Evolutionary conservation across 1,284 basidiomycete genomes (phyloP).

Genomic region (Inonotus obliquus): DNA sequence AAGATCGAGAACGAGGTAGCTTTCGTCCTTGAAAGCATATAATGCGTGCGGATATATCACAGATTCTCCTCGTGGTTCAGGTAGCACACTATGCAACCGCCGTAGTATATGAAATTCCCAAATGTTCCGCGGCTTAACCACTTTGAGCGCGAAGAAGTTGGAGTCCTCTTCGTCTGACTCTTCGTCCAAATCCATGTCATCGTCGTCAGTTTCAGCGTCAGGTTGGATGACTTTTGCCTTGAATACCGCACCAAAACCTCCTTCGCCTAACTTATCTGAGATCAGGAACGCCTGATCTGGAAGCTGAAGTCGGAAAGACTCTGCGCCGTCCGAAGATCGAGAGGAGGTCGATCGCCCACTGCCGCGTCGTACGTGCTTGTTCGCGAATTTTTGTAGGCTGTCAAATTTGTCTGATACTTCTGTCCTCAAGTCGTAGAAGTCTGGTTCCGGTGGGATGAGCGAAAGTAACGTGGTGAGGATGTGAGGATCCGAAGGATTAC

Average conservation of each 20-base stretch:
- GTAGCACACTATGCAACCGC: conserved; percentile 66
- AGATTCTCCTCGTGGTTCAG: conserved; percentile 50
- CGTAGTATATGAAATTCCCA: conserved; percentile 95
- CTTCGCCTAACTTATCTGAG: conserved; percentile 89
- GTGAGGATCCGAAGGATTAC: conserved; percentile 77
- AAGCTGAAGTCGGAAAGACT: conserved; percentile 39
- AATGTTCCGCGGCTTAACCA: conserved; percentile 82
- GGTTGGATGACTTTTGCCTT: conserved; percentile 63
- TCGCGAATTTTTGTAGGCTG: conserved; percentile 60
- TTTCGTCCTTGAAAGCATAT: conserved; percentile 86
- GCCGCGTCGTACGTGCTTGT: conserved; percentile 44
- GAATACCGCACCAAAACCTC: conserved; percentile 95
- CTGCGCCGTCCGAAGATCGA: conserved; percentile 35
- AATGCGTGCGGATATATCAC: conserved; percentile 73
- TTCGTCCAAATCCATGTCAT: conserved; percentile 54
- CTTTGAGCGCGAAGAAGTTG: conserved; percentile 83
- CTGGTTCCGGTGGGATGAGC: conserved; percentile 57
- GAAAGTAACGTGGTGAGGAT: conserved; percentile 66
- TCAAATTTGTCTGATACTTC: conserved; percentile 58
- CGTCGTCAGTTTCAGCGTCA: conserved; percentile 41
- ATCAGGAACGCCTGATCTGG: conserved; percentile 62
- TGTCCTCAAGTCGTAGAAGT: conserved; percentile 61
- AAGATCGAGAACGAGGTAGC: conserved; percentile 84
- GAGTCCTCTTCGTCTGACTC: conserved; percentile 53
- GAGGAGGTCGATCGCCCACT: conserved; percentile 36